Conservation (phyloP, 371 early-diverging fungal genomes). For the Basidiobolus meristosporus region DNA sequence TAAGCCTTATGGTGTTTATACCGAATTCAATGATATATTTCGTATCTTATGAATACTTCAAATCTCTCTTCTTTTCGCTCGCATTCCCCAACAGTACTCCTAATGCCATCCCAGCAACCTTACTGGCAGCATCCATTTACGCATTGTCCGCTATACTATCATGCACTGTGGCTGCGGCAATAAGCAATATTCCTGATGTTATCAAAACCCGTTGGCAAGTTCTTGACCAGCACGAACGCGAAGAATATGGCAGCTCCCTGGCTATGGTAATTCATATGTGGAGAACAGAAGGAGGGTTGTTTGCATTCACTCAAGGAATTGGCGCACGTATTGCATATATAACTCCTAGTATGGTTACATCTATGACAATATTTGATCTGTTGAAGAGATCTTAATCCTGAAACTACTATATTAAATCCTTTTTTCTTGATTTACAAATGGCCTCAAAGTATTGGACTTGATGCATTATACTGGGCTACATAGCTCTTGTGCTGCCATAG, state of each 20-base stretch:
- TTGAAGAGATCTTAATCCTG: too few relatives aligned
- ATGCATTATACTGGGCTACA: too few relatives aligned
- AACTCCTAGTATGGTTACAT: conserved; percentile 42
- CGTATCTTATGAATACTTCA: conserved; percentile 53
- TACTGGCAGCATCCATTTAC: conserved; percentile 24
- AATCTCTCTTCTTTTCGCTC: conserved; percentile 6
- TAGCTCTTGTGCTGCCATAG: too few relatives aligned
- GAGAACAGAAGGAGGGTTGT: conserved; percentile 27
- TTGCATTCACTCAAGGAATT: conserved; percentile 41
- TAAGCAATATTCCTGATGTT: conserved; percentile 58
- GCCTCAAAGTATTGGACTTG: too few relatives aligned
- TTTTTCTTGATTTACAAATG: too few relatives aligned
- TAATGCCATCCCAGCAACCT: background rate
- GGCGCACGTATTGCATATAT: conserved; percentile 46
- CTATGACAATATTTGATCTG: conserved; percentile 56
- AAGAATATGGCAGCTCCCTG: background rate
- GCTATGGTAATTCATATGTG: conserved; percentile 32
- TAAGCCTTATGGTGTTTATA: conserved; percentile 39
- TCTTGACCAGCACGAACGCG: conserved; percentile 9
- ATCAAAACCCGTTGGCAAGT: conserved; percentile 71
- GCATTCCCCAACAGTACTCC: background rate
- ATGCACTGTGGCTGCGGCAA: conserved; percentile 31
- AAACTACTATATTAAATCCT: too few relatives aligned
- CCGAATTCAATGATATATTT: conserved; percentile 50
- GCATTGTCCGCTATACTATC: conserved; percentile 32